phyloP scores from a whole-genome alignment of 2,329 filamentous ascomycete genomes.

The Chrysoporthe cubensis region DNA sequence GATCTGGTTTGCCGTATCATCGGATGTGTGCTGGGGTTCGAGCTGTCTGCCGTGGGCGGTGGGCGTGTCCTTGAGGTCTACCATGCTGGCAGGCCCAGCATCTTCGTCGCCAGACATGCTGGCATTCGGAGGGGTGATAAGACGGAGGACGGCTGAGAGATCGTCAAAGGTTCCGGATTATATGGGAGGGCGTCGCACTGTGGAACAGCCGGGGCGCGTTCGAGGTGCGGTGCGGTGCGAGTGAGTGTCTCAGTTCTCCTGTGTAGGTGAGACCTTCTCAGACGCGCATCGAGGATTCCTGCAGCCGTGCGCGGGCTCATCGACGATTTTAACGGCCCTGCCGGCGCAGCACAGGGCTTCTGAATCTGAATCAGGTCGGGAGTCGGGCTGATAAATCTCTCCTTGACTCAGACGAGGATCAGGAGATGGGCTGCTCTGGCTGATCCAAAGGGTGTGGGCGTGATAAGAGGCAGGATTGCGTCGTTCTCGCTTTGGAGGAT shows the following conservation, averaged over 20 bases:
- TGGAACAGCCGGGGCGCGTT: constrained; percentile 13
- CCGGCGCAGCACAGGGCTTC: constrained; percentile 13
- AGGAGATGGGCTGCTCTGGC: neutral
- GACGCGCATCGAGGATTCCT: constrained; percentile 11
- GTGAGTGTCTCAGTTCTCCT: constrained; percentile 16
- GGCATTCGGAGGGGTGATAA: neutral
- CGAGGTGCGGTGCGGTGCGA: constrained; percentile 3
- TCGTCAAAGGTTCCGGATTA: constrained; percentile 17
- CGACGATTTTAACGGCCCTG: neutral
- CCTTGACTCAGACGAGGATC: constrained; percentile 13
- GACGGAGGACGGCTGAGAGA: constrained; percentile 6
- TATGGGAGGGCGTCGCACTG: constrained; percentile 23
- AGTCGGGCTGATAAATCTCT: constrained; percentile 7
- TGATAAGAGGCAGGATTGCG: neutral
- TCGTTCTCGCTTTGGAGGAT: constrained; percentile 4
- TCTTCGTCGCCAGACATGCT: constrained; percentile 1
- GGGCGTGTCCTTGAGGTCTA: constrained; percentile 10
- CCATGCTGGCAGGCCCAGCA: constrained; percentile 3
- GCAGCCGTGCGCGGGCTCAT: constrained; percentile 5
- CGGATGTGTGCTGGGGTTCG: neutral
- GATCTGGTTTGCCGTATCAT: neutral
- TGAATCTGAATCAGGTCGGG: constrained; percentile 8
- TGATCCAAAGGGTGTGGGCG: neutral
- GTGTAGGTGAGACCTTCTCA: constrained; percentile 20
- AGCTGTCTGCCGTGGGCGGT: neutral